These are phyloP conservation scores for Aulographum hederae DNA, from an alignment of 2,329 filamentous ascomycete species.

Conservation along the genomic window DNA sequence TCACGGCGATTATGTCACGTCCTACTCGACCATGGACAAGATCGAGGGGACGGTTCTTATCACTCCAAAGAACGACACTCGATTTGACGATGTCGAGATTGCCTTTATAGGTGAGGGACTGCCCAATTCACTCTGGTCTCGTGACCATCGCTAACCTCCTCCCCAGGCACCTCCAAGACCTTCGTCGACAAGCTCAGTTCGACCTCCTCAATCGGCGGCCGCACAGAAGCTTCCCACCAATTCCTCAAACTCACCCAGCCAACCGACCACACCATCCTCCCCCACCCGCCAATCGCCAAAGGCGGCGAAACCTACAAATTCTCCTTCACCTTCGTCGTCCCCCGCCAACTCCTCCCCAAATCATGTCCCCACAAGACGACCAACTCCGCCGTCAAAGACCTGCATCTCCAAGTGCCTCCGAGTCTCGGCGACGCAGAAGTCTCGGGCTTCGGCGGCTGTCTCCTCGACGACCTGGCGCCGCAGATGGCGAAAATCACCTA, in stretches of 20 bases:
- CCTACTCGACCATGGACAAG: conserved; percentile 38
- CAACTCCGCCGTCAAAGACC: conserved; percentile 32
- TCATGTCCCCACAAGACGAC: conserved; percentile 36
- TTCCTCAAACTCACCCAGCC: conserved; percentile 46
- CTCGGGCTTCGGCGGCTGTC: conserved; percentile 27
- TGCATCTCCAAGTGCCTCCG: conserved; percentile 41
- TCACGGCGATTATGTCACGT: conserved; percentile 18
- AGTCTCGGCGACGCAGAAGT: conserved; percentile 40
- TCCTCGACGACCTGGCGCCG: conserved; percentile 43
- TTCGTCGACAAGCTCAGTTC: conserved; percentile 36
- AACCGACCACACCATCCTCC: conserved; percentile 29
- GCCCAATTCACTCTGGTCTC: no score
- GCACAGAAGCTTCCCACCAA: conserved; percentile 36
- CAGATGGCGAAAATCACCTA: conserved; percentile 44
- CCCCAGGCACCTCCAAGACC: conserved; percentile 29
- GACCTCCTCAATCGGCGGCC: conserved; percentile 30
- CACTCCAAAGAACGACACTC: conserved; percentile 29
- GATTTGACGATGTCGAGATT: conserved; percentile 40
- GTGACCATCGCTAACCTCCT: not conserved
- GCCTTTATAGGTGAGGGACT: conserved; percentile 32
- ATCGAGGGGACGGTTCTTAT: conserved; percentile 36
- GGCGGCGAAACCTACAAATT: conserved; percentile 38
- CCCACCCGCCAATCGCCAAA: conserved; percentile 33
- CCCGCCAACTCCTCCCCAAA: conserved; percentile 38
- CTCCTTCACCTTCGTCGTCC: conserved; percentile 46